A percentile compares a stretch with the other conserved stretches of the same genome.
Conservation (phyloP, 805 yeast genomes). For the Saccharomycopsis malanga region DNA sequence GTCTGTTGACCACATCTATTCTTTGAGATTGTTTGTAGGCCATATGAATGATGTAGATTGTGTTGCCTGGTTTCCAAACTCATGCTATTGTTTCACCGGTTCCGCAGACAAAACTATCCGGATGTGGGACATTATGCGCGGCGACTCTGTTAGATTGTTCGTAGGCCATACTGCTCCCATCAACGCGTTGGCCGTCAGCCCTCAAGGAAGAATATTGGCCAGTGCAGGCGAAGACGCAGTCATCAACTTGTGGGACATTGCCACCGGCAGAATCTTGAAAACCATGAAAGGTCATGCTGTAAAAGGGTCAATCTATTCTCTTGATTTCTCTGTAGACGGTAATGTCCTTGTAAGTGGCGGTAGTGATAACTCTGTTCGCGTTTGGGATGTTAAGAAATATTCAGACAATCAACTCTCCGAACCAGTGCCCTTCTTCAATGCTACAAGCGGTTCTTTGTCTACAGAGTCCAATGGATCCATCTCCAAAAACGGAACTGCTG, state of each 20-base stretch:
- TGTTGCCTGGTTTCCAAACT: slow-evolving; percentile 93
- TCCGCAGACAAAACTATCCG: slow-evolving; percentile 92
- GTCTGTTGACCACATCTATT: slow-evolving; percentile 97
- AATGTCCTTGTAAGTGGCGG: slow-evolving; percentile 86
- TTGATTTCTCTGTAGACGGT: slow-evolving; percentile 82
- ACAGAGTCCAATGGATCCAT: slow-evolving; percentile 8
- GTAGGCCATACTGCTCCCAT: slow-evolving; percentile 91
- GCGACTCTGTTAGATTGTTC: slow-evolving; percentile 84
- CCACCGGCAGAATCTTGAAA: slow-evolving; percentile 81
- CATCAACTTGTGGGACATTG: slow-evolving; percentile 89
- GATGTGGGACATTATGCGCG: slow-evolving; percentile 95
- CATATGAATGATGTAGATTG: slow-evolving; percentile 95
- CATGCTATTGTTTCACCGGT: slow-evolving; percentile 90
- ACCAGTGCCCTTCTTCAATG: slow-evolving; percentile 57
- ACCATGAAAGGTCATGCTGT: slow-evolving; percentile 90
- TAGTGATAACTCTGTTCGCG: slow-evolving; percentile 86
- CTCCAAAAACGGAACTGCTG: slow-evolving; percentile 4
- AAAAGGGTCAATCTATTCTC: slow-evolving; percentile 72
- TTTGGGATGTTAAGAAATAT: slow-evolving; percentile 90
- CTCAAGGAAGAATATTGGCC: slow-evolving; percentile 96
- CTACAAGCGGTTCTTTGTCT: slow-evolving; percentile 22
- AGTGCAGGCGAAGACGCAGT: slow-evolving; percentile 90
- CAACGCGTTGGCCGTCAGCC: slow-evolving; percentile 79
- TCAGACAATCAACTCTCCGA: slow-evolving; percentile 72
- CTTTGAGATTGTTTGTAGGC: slow-evolving; percentile 93